These are phyloP conservation scores for Paecilomyces variotii DNA, from an alignment of 2,329 filamentous ascomycete genomes.

Conservation along the genomic window DNA sequence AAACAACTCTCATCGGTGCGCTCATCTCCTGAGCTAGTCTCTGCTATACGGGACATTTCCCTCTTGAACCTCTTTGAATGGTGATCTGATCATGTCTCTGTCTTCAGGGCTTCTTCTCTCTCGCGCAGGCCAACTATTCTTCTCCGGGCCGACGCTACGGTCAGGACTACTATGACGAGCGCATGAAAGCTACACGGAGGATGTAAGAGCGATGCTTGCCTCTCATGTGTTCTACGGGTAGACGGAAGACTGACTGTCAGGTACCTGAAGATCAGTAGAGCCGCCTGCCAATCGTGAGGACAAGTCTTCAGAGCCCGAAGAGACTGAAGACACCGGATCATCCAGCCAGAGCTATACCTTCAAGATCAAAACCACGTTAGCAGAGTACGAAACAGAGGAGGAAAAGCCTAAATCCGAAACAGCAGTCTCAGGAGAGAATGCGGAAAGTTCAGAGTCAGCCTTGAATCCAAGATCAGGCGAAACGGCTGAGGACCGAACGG, in stretches of 20 bases:
- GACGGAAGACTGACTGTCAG: not conserved
- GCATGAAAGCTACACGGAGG: slow-evolving; percentile 41
- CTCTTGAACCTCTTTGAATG: not conserved
- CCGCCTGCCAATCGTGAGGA: not conserved
- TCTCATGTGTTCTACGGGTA: not conserved
- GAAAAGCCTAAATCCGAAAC: not conserved
- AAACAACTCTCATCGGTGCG: slow-evolving; percentile 33
- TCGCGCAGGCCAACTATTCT: slow-evolving; percentile 43
- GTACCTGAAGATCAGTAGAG: not conserved
- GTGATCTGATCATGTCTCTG: not conserved
- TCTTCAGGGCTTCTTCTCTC: slow-evolving; percentile 38
- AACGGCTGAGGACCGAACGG: not conserved
- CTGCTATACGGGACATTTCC: not conserved
- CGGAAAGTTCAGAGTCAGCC: not conserved
- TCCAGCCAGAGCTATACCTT: not conserved
- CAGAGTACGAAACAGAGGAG: slow-evolving; percentile 2
- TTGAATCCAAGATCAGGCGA: not conserved
- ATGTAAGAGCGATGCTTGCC: slow-evolving; percentile 20
- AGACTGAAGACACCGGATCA: not conserved
- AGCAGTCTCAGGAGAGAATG: not conserved
- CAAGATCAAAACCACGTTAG: not conserved
- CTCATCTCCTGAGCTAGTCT: not conserved
- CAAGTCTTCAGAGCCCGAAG: not conserved
- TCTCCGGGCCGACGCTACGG: slow-evolving; percentile 39
- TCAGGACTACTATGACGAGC: slow-evolving; percentile 42